Evolutionary conservation across 2,329 filamentous ascomycete species (phyloP).

Genomic region (Fusarium transvaalense): DNA sequence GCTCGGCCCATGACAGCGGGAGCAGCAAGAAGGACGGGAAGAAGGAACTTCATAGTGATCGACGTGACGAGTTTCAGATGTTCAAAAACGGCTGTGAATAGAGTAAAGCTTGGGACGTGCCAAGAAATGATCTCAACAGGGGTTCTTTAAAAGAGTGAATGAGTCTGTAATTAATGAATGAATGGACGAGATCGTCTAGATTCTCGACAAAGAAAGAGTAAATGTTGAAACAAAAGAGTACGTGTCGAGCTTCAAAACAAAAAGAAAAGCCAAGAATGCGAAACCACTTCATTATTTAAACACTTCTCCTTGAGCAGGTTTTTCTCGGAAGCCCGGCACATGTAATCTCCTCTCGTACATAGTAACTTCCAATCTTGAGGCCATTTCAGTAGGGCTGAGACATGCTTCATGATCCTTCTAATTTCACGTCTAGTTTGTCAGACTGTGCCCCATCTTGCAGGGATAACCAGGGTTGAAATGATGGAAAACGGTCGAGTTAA

Average conservation of each 20-base stretch:
- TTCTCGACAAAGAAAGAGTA: slow-evolving; percentile 29
- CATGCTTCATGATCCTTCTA: slow-evolving; percentile 42
- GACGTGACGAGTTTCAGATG: slow-evolving; percentile 25
- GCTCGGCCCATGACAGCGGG: slow-evolving; percentile 48
- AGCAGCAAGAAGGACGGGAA: slow-evolving; percentile 43
- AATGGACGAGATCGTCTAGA: slow-evolving; percentile 36
- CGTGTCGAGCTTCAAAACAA: background rate
- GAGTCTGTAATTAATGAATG: slow-evolving; percentile 20
- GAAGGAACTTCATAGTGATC: slow-evolving; percentile 47
- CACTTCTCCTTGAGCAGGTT: slow-evolving; percentile 5
- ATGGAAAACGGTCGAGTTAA: slow-evolving; percentile 24
- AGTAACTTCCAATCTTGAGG: slow-evolving; percentile 31
- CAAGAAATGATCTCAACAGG: slow-evolving; percentile 17
- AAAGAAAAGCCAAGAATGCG: background rate
- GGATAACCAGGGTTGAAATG: slow-evolving; percentile 20
- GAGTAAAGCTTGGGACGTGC: slow-evolving; percentile 34
- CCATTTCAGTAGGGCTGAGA: slow-evolving; percentile 48
- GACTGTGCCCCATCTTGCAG: slow-evolving; percentile 22
- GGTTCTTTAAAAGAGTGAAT: background rate
- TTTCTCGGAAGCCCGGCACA: slow-evolving; percentile 17
- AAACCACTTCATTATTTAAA: slow-evolving; percentile 12
- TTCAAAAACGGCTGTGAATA: background rate
- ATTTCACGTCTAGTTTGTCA: slow-evolving; percentile 32
- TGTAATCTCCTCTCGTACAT: slow-evolving; percentile 33
- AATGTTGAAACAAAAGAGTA: background rate